phyloP scores from a whole-genome alignment of 129 eudicot genomes.

The Calendula officinalis region DNA sequence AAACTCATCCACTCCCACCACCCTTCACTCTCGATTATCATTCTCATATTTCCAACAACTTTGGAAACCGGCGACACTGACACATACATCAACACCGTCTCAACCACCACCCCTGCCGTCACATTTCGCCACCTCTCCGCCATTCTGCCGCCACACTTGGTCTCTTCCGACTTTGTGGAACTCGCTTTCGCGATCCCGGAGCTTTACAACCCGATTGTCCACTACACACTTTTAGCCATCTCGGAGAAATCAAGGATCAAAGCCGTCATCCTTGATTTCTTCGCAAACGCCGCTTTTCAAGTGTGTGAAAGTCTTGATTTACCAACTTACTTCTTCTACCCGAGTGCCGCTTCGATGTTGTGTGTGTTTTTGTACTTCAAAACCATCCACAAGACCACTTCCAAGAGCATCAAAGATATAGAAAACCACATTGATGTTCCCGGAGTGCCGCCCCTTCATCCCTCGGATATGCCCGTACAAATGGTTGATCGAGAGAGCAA shows the following conservation, averaged over 20 bases:
- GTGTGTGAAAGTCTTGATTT: background rate
- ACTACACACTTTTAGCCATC: background rate
- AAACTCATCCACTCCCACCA: constrained; percentile 29
- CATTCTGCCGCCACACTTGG: background rate
- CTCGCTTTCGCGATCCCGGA: background rate
- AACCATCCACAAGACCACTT: background rate
- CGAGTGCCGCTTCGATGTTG: background rate
- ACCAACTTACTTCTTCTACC: background rate
- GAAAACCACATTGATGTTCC: no score
- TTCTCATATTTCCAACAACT: constrained; percentile 30
- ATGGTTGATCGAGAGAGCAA: no score
- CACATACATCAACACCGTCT: constrained; percentile 33
- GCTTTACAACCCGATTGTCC: background rate
- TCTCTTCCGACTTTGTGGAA: background rate
- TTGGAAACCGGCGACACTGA: constrained; percentile 38
- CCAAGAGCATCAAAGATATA: background rate
- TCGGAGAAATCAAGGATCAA: constrained; percentile 11
- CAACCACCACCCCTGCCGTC: constrained; percentile 46
- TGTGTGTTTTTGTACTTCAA: background rate
- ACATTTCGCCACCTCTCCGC: constrained; percentile 40
- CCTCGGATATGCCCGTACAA: no score
- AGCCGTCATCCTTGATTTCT: background rate
- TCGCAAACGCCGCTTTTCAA: background rate
- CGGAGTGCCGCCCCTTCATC: no score
- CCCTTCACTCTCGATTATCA: constrained; percentile 30